These are phyloP conservation scores for Fusarium nanum DNA, from an alignment of 2,329 filamentous ascomycete species.

Conservation along the genomic window DNA sequence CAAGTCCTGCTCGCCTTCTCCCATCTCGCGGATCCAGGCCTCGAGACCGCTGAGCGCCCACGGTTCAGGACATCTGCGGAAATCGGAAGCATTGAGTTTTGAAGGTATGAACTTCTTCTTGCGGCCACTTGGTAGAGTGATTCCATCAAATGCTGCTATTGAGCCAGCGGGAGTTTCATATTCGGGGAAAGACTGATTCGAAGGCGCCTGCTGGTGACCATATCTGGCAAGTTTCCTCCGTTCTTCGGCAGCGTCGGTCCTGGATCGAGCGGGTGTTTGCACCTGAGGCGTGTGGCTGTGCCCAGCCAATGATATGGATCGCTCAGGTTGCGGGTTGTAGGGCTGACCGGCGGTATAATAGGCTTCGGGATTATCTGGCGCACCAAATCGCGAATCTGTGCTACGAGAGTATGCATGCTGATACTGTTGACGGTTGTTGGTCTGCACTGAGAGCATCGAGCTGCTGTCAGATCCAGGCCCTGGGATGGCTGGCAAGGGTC, in stretches of 20 bases:
- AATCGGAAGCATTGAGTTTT: slow-evolving; percentile 83
- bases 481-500: slow-evolving; percentile 72
- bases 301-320: slow-evolving; percentile 85
- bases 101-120: slow-evolving; percentile 87
- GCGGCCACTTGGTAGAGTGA: slow-evolving; percentile 81
- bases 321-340: slow-evolving; percentile 64
- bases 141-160: slow-evolving; percentile 79
- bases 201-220: slow-evolving; percentile 59
- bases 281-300: slow-evolving; percentile 84
- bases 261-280: slow-evolving; percentile 86
- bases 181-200: slow-evolving; percentile 64
- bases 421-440: slow-evolving; percentile 55
- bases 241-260: slow-evolving; percentile 89
- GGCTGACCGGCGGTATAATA: slow-evolving; percentile 56
- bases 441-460: slow-evolving; percentile 62
- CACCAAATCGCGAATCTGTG: slow-evolving; percentile 56
- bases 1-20: slow-evolving; percentile 89
- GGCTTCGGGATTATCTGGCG: slow-evolving; percentile 61
- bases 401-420: slow-evolving; percentile 64
- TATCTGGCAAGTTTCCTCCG: slow-evolving; percentile 66
- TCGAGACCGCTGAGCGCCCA: slow-evolving; percentile 94
- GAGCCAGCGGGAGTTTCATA: slow-evolving; percentile 67
- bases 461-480: slow-evolving; percentile 71
- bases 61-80: slow-evolving; percentile 85
- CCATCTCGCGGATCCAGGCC: slow-evolving; percentile 87